Conservation (phyloP, 2,329 filamentous ascomycete species). For the Myriosclerotinia curreyana region DNA sequence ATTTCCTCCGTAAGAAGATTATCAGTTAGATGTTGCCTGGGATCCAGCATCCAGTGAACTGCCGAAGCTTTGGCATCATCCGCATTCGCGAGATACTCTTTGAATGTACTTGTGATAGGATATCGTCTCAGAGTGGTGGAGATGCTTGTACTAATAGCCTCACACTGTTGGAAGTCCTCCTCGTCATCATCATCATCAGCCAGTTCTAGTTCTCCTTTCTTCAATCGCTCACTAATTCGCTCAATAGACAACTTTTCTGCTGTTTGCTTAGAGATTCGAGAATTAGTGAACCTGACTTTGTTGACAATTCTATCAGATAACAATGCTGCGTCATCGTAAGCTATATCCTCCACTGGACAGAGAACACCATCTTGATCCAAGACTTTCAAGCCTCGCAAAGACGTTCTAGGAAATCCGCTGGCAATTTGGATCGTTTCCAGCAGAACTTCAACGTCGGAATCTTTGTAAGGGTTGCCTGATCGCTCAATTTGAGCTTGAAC, state of each 20-base stretch:
- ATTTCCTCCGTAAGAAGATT: conserved; percentile 34
- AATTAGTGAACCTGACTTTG: conserved; percentile 29
- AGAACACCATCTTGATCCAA: conserved; percentile 27
- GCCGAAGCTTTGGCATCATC: conserved; percentile 37
- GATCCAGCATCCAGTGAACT: conserved; percentile 39
- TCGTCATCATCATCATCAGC: conserved; percentile 35
- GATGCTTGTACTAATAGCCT: conserved; percentile 37
- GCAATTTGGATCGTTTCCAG: conserved; percentile 33
- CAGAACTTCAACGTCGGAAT: conserved; percentile 30
- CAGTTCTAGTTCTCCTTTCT: conserved; percentile 30
- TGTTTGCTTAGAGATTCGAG: conserved; percentile 26
- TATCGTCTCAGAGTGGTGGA: conserved; percentile 39
- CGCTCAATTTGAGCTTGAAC: conserved; percentile 29
- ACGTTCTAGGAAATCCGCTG: conserved; percentile 21
- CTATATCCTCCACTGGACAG: conserved; percentile 28
- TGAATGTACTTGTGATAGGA: conserved; percentile 38
- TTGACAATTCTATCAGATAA: conserved; percentile 12
- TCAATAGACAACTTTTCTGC: conserved; percentile 28
- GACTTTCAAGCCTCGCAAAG: conserved; percentile 29
- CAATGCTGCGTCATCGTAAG: conserved; percentile 26
- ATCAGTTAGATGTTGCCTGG: conserved; percentile 25
- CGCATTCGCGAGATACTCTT: conserved; percentile 42
- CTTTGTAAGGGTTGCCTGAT: conserved; percentile 25
- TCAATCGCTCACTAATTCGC: conserved; percentile 26
- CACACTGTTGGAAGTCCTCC: conserved; percentile 38